A percentile compares a stretch with the other conserved stretches of the same genome.
Evolutionary conservation across 2,329 filamentous ascomycete genomes (phyloP).

Genomic region (Ceratocystis huliohia): DNA sequence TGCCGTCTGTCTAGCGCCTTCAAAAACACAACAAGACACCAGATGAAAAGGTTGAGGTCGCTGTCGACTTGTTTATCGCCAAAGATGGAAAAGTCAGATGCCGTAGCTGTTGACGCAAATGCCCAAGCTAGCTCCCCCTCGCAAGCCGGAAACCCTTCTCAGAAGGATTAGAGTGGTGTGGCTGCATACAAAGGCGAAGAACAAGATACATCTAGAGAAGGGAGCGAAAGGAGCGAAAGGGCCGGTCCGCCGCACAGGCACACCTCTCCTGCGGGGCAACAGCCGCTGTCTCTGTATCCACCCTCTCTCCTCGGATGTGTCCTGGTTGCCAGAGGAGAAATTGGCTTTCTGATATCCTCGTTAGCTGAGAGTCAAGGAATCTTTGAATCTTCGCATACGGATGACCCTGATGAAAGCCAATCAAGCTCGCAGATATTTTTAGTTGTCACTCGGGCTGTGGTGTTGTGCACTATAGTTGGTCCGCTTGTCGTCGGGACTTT

Average conservation of each 20-base stretch:
- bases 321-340: constrained; percentile 62
- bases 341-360: constrained; percentile 63
- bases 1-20: not conserved
- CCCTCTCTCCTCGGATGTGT: constrained; percentile 49
- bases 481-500: constrained; percentile 38
- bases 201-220: not conserved
- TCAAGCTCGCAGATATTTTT: constrained; percentile 35
- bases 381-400: constrained; percentile 26
- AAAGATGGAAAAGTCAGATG: not conserved
- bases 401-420: not conserved
- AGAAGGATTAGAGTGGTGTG: not conserved
- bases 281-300: constrained; percentile 51
- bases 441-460: constrained; percentile 43
- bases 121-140: not conserved
- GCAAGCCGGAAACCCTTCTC: not conserved
- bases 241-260: not conserved
- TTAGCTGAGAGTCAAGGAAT: constrained; percentile 45
- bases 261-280: constrained; percentile 2
- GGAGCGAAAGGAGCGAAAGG: not conserved
- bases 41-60: not conserved
- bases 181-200: not conserved
- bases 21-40: not conserved
- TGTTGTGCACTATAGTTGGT: constrained; percentile 41
- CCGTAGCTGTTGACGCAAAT: not conserved
- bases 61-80: not conserved